Percentiles rank a stretch among this genome's conserved stretches.
phyloP scores from a whole-genome alignment of 306 rosid species.

The Citrullus mucosospermus region DNA sequence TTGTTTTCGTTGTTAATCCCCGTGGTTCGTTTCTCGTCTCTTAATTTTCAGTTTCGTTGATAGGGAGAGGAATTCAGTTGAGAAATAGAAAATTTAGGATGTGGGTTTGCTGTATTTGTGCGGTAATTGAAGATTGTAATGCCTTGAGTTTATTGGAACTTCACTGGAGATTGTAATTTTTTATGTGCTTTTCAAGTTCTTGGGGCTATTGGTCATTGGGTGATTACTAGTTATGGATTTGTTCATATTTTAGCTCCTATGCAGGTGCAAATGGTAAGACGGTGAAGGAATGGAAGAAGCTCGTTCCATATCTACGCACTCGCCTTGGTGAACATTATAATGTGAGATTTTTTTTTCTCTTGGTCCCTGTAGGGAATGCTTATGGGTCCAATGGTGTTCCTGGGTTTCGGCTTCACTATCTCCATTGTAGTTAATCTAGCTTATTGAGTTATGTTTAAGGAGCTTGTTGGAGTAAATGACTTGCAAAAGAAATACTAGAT shows the following conservation, averaged over 20 bases:
- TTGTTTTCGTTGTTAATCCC: slow-evolving; percentile 90
- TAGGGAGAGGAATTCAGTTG: background rate
- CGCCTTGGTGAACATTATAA: slow-evolving; percentile 67
- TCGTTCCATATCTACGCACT: slow-evolving; percentile 70
- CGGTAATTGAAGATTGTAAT: background rate
- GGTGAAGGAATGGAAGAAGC: slow-evolving; percentile 76
- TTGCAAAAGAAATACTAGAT: background rate
- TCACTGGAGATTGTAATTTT: background rate
- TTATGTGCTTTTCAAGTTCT: background rate
- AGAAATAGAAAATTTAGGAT: slow-evolving; percentile 4
- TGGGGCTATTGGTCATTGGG: background rate
- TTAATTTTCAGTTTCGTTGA: background rate
- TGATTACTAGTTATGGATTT: background rate
- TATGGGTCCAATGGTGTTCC: background rate
- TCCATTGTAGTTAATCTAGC: background rate
- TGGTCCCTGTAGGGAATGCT: background rate
- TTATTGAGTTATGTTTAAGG: background rate
- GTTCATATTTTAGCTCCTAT: background rate
- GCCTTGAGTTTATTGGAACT: background rate
- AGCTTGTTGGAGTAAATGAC: background rate
- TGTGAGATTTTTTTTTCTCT: slow-evolving; percentile 27
- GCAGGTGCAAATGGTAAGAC: slow-evolving; percentile 92
- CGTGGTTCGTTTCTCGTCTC: slow-evolving; percentile 26
- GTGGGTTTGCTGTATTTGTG: background rate
- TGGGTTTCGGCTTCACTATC: background rate